Evolutionary conservation across 345 rosid genomes (phyloP), one percentile per base, ranked within the genome.

Genomic region (Aquilaria malaccensis): DNA sequence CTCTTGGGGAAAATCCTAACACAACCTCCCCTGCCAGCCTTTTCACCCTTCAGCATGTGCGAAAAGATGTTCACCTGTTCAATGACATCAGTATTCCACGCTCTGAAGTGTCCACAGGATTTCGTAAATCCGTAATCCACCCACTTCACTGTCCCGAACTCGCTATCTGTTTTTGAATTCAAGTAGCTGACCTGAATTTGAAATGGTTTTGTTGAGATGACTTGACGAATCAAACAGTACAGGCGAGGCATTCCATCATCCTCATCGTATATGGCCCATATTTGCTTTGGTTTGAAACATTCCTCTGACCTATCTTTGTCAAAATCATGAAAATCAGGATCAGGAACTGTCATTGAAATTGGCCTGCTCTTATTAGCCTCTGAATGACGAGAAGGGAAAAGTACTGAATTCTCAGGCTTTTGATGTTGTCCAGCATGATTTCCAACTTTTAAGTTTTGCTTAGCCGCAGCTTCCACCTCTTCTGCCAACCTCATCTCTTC

Each of bases 241-340:
- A 94, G 73, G 48, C 99, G 95, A 59, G 99, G 97, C 99, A 94
- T 94, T 46, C 97, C 97, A 37, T 94, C 97, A 58, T 94, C 96
- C 73, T 94, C 99, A 50, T 94, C 99, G 58, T 90, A 94, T 33
- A 94, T 69, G 37, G 99, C 99, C 97, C 97, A 94, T 78, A 94
- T 85, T 58, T 94, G 96, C 79, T 86, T 90, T 14, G 96, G 91
- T 74, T 82, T 70, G 76, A 94, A 94, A 83, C 88, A 78, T 64
- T 94, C 95, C 80, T 94, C 99, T 4, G 88, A 80, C 72, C 99
- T 78, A 71, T 86, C 90, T 54, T 81, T 85, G 73, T 90, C 97
- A 52, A 94, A 94, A 67, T 94, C 96, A 75, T 90, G 99, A 76
- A 94, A 94, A 65, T 94, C 99, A 2, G 96, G 80, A 71, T 94